phyloP scores from a whole-genome alignment of 2,329 filamentous ascomycete genomes.

The Pseudonectria buxi region DNA sequence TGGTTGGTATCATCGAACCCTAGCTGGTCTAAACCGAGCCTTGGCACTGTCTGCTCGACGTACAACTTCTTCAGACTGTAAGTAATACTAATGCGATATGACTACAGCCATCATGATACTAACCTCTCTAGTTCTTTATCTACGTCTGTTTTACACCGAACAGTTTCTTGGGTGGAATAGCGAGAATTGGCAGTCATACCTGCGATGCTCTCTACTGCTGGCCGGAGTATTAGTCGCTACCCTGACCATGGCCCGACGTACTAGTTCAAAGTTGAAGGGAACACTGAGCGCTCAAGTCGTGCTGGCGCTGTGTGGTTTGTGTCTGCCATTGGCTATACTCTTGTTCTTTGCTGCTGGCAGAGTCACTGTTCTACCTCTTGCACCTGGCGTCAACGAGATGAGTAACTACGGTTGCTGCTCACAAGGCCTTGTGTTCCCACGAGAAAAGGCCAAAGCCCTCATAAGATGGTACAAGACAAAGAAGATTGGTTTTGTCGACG shows the following conservation, averaged over 20 bases:
- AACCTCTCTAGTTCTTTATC: too few relatives aligned
- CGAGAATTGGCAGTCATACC: constrained; percentile 27
- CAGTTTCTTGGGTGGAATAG: constrained; percentile 32
- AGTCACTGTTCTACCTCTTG: constrained; percentile 15
- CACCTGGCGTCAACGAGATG: constrained; percentile 27
- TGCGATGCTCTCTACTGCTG: constrained; percentile 17
- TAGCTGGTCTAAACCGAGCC: constrained; percentile 9
- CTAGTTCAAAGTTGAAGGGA: too few relatives aligned
- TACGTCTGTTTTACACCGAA: constrained; percentile 34
- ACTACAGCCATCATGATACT: too few relatives aligned
- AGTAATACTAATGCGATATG: too few relatives aligned
- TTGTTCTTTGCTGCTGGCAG: constrained; percentile 26
- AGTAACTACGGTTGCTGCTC: constrained; percentile 32
- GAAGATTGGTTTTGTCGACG: constrained; percentile 29
- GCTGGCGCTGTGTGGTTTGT: too few relatives aligned
- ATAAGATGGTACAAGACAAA: constrained; percentile 21
- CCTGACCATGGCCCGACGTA: constrained; percentile 6
- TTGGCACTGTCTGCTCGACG: too few relatives aligned
- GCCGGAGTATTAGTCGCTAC: constrained; percentile 17
- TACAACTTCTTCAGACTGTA: too few relatives aligned
- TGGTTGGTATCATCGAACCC: constrained; percentile 29
- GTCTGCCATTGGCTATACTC: constrained; percentile 25
- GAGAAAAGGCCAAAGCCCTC: constrained; percentile 18
- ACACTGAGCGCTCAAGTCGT: too few relatives aligned
- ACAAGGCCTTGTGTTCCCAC: constrained; percentile 32